A percentile compares a stretch with the other conserved stretches of the same genome.
phyloP scores from a whole-genome alignment of 495 filamentous ascomycete species.

The Podospora pseudoanserina region DNA sequence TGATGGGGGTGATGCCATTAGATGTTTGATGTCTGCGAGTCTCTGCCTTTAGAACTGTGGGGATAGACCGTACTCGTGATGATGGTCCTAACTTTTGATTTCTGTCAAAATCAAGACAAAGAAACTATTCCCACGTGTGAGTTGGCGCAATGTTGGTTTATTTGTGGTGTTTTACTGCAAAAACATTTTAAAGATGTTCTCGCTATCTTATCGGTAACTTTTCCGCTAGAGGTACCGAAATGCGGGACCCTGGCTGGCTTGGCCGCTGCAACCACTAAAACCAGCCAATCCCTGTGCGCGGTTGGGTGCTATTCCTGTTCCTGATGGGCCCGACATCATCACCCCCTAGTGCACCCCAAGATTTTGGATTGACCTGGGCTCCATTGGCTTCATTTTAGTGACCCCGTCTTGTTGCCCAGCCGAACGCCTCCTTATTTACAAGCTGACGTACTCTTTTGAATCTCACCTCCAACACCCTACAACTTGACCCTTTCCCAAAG shows the following conservation, averaged over 20 bases:
- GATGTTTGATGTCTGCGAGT: neutral
- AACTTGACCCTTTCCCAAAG: no score
- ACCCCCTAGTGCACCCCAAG: neutral
- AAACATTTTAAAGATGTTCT: neutral
- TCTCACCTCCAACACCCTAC: no score
- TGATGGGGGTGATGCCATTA: conserved; percentile 32
- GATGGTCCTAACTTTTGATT: neutral
- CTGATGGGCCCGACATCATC: conserved; percentile 12
- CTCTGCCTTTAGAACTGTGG: neutral
- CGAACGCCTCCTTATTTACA: neutral
- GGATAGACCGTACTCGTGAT: neutral
- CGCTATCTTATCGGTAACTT: neutral
- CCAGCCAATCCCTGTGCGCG: conserved; percentile 19
- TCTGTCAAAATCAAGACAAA: neutral
- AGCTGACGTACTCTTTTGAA: neutral
- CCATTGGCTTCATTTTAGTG: conserved; percentile 6
- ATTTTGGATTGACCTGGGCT: conserved; percentile 7
- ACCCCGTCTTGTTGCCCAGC: neutral
- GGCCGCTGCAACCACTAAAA: conserved; percentile 8
- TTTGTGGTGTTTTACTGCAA: neutral
- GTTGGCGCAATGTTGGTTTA: neutral
- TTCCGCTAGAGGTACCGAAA: neutral
- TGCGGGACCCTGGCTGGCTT: neutral
- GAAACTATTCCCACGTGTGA: neutral
- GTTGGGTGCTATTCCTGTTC: conserved; percentile 14